Evolutionary conservation across 83 land plant genomes (phyloP), one percentile per base, ranked within the genome.

Genomic region (Larix sibirica): DNA sequence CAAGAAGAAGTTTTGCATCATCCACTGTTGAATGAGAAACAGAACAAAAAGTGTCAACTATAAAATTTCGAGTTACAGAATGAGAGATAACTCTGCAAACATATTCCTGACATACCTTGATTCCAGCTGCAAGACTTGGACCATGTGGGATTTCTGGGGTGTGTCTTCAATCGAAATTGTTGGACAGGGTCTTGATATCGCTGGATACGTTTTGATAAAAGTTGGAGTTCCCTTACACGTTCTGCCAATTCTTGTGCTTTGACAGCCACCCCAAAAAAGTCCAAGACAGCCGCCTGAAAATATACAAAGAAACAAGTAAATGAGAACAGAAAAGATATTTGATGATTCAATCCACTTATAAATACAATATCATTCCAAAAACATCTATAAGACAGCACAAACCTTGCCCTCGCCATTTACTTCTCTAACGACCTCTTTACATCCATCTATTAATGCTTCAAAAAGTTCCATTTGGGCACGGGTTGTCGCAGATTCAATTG

Each of bases 61-160:
- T 18, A 79, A n/a, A 21, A 1, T 5, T 42, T 40, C 0, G 4
- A 42, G 36, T n/a, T 8, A 73, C 42, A 73, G n/a, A 33, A 18
- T 40, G 47, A 17, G 21, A 73, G 44, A 23, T 23, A 21, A 18
- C 23, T 42, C 54, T 42, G n/a, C 2, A 42, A 7, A 23, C 44
- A 50, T 50, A 42, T 42, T 73, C 47, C 21, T 7, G 10, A 73
- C 47, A 40, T 42, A 98, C 99, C 94, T 88, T 95, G 94, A 86
- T 88, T 96, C 99, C 99, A 98, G 16, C 94, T 94, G 87, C 99
- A 96, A 21, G 95, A 89, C 88, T 93, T 98, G 16, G 99, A 92
- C 99, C 99, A 98, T 59, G 89, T 81, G 64, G 99, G 93, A 70
- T 87, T 91, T 87, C 89, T 95, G 24, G 94, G 90, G 67, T 95